Base-by-base conservation (phyloP, 106 monocot species). In the Platanthera zijinensis region DNA sequence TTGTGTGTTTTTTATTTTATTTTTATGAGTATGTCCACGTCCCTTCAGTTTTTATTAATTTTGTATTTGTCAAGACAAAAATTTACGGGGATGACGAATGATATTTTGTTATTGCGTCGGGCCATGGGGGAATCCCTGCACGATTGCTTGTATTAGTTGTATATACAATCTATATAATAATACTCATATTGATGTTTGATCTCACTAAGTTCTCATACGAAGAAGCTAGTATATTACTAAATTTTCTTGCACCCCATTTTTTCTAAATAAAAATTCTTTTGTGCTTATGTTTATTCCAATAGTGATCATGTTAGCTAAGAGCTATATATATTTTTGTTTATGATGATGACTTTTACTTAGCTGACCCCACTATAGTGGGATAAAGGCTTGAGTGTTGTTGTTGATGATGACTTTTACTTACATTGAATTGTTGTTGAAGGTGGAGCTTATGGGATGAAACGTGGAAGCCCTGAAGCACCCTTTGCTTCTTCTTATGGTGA, bases 391-490 rank as follows among this genome's bases (percentile, higher is more conserved):
- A 25, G 25, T 25, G 25, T 25, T 25, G 25, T 25, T 25, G 25
- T 25, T 25, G 25, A 25, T 25, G 25, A 25, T 25, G 25, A 25
- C 25, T 0, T 25, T 25, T 25, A 25, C 25, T 25, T 51, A 28
- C 21, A 28, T 46, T 62, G 25, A 53, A 51, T 45, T 72, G 2
- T 62, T 70, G 6, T 82, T 86, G 74, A 89, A 89, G 87, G 87
- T 77, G 83, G 84, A 76, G 49, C 80, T 67, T 89, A 89, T 77
- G 86, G 92, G 46, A 83, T 75, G 80, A 87, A 85, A 46, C 22
- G 83, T 62, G 77, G 76, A 32, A 89, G 87, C 77, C 75, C 92
- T 81, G 87, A 92, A 79, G 87, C 84, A 19, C 61, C 80, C 15
- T 82, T 82, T 45, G 82, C 81, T 67, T 67, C 83, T 52, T 64